Evolutionary conservation across 2,329 filamentous ascomycete species (phyloP).

Genomic region (Pseudogymnoascus sp.): DNA sequence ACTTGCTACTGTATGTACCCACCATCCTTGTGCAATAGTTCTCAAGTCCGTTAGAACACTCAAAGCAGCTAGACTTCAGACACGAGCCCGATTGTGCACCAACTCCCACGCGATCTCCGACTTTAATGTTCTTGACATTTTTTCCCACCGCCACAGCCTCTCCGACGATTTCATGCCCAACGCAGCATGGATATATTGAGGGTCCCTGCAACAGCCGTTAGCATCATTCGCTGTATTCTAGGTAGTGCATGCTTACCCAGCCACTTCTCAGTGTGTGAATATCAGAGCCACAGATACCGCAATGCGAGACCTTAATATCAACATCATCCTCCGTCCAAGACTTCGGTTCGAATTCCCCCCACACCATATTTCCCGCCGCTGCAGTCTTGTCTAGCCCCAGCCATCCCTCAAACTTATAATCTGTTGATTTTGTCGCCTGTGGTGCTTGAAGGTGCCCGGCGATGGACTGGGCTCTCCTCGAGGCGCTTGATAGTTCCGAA

Average conservation of each 20-base stretch:
- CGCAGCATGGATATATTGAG: slow-evolving; percentile 34
- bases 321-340: slow-evolving; percentile 39
- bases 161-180: slow-evolving; percentile 46
- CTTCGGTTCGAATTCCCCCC: slow-evolving; percentile 35
- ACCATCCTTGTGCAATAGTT: slow-evolving; percentile 35
- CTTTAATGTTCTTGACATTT: slow-evolving; percentile 34
- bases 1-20: slow-evolving; percentile 38
- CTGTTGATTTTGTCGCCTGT: neutral
- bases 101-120: slow-evolving; percentile 48
- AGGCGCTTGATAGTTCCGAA: neutral
- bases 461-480: neutral
- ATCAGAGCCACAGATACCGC: slow-evolving; percentile 38
- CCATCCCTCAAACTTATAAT: slow-evolving; percentile 27
- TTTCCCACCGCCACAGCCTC: slow-evolving; percentile 39
- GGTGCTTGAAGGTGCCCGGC: neutral
- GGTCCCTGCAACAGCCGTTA: slow-evolving; percentile 25
- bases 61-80: slow-evolving; percentile 37
- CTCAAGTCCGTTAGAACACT: slow-evolving; percentile 40
- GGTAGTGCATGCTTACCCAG: slow-evolving; percentile 14
- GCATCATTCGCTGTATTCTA: neutral
- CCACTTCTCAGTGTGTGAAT: slow-evolving; percentile 24
- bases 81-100: slow-evolving; percentile 45
- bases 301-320: slow-evolving; percentile 42
- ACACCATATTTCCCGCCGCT: slow-evolving; percentile 25
- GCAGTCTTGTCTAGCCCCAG: slow-evolving; percentile 23